phyloP scores from a whole-genome alignment of 805 yeast species.

The Nakazawaea pomicola region DNA sequence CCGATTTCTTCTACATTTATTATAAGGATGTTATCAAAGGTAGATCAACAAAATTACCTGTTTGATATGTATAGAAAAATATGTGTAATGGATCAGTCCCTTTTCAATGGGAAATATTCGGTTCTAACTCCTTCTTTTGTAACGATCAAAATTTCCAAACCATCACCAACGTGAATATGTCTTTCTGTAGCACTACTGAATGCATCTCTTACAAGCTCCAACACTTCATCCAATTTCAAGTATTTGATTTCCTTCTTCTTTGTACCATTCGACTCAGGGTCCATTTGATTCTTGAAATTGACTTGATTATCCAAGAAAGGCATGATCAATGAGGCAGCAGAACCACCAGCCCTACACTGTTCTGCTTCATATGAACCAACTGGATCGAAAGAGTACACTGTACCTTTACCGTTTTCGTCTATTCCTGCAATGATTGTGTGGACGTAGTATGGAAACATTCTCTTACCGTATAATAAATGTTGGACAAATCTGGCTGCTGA shows the following conservation, averaged over 20 bases:
- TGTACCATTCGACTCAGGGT: conserved; percentile 69
- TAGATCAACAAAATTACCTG: conserved; percentile 67
- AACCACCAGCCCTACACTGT: conserved; percentile 97
- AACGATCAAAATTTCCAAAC: conserved; percentile 82
- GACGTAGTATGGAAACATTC: conserved; percentile 96
- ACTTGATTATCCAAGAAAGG: conserved; percentile 98
- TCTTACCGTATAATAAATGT: conserved; percentile 84
- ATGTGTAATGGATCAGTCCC: conserved; percentile 47
- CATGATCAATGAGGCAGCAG: conserved; percentile 93
- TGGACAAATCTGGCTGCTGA: conserved; percentile 90
- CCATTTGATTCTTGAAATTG: conserved; percentile 88
- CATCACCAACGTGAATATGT: conserved; percentile 98
- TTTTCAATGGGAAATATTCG: conserved; percentile 81
- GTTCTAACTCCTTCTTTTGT: conserved; percentile 89
- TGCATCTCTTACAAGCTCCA: conserved; percentile 86
- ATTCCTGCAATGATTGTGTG: conserved; percentile 93
- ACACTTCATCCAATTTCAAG: conserved; percentile 76
- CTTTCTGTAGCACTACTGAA: conserved; percentile 96
- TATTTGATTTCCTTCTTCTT: conserved; percentile 57
- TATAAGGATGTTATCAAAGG: conserved; percentile 79
- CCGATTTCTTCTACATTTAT: conserved; percentile 94
- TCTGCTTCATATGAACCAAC: conserved; percentile 97
- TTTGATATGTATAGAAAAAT: background rate
- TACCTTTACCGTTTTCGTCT: conserved; percentile 88
- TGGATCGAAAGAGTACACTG: conserved; percentile 94